phyloP scores from a whole-genome alignment of 495 filamentous ascomycete genomes.

The Alectoria sarmentosa region DNA sequence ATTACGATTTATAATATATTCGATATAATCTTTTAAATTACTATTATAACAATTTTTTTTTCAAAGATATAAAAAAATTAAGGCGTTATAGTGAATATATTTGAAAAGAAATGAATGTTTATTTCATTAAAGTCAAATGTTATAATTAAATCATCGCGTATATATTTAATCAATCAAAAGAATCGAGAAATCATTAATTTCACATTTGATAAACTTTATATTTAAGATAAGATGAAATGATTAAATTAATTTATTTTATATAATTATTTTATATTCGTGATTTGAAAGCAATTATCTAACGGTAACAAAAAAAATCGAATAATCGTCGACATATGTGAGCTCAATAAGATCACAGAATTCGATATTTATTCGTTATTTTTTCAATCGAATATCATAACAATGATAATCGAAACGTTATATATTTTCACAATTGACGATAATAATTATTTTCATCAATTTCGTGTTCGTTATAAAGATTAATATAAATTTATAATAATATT shows the following conservation, averaged over 20 bases:
- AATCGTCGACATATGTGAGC: not conserved
- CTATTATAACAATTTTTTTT: not conserved
- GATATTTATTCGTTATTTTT: no score
- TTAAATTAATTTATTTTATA: not conserved
- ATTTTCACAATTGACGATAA: not conserved
- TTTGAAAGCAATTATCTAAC: not conserved
- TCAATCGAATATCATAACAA: no score
- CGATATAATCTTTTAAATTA: not conserved
- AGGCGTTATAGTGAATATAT: no score
- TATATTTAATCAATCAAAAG: no score
- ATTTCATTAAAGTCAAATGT: no score
- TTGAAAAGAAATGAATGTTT: no score
- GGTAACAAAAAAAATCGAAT: not conserved
- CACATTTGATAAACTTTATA: not conserved
- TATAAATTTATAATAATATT: not conserved
- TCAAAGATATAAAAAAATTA: not conserved
- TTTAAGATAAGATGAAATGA: not conserved
- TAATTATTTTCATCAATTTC: not conserved
- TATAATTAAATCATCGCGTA: no score
- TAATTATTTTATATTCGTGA: not conserved
- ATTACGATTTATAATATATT: not conserved
- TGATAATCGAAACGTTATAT: not conserved
- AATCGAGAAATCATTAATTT: not conserved
- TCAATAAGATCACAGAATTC: not conserved
- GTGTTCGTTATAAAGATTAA: not conserved